Evolutionary conservation across 2,329 filamentous ascomycete genomes (phyloP).

Genomic region (Arthroderma sp.): DNA sequence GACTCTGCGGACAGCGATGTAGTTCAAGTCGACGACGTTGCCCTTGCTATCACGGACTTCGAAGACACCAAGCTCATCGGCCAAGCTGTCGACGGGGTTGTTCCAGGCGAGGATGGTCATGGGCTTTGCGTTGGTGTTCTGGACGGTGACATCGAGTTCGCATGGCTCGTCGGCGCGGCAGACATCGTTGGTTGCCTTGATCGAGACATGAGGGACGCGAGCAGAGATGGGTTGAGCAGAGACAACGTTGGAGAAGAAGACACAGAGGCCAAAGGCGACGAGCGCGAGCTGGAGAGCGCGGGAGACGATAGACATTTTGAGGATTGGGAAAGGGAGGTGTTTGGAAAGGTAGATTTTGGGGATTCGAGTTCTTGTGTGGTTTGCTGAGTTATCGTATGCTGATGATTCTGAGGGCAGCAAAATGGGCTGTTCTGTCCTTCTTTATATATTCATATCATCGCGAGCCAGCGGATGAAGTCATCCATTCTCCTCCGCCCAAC

Average conservation of each 20-base stretch:
- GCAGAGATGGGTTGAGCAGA: neutral
- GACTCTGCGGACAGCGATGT: conserved; percentile 25
- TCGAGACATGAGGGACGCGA: neutral
- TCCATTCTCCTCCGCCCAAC: too few species aligned
- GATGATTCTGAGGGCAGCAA: too few species aligned
- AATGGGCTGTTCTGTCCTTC: too few species aligned
- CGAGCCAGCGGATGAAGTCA: too few species aligned
- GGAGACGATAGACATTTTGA: conserved; percentile 9
- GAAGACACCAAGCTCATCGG: conserved; percentile 24
- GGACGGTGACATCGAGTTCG: conserved; percentile 18
- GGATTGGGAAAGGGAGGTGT: neutral
- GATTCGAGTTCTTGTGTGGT: neutral
- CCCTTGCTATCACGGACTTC: conserved; percentile 19
- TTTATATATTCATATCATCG: too few species aligned
- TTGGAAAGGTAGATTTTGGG: neutral
- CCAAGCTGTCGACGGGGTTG: conserved; percentile 26
- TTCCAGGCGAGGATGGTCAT: conserved; percentile 30
- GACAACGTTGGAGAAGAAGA: neutral
- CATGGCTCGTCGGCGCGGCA: conserved; percentile 10
- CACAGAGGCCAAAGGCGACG: neutral
- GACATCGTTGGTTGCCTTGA: neutral
- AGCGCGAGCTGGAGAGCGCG: neutral
- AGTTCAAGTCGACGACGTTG: conserved; percentile 19
- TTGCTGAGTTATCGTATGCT: neutral
- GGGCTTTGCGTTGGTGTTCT: conserved; percentile 21